These are phyloP conservation scores for Lunularia cruciata DNA, from an alignment of 225 moss, liverwort and hornwort species.

Conservation along the genomic window DNA sequence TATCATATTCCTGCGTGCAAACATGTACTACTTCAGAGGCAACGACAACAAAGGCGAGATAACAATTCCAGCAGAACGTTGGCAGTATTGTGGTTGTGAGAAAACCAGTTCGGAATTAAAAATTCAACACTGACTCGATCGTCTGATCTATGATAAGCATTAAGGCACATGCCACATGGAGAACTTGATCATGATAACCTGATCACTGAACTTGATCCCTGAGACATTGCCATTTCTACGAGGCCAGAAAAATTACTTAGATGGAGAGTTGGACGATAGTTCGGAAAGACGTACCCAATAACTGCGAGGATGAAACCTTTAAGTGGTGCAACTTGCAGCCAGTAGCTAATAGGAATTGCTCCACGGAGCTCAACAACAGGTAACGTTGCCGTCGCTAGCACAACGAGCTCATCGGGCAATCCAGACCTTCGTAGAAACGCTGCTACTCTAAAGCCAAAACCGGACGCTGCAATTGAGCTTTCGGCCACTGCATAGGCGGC, in stretches of 20 bases:
- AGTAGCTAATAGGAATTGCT: conserved; percentile 90
- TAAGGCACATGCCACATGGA: neutral
- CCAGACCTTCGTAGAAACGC: conserved; percentile 75
- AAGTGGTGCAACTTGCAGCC: conserved; percentile 74
- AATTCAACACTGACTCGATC: too few species aligned
- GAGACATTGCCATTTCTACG: neutral
- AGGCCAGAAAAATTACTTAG: neutral
- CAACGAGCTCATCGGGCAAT: conserved; percentile 78
- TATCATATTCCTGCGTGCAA: conserved; percentile 70
- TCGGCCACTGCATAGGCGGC: conserved; percentile 51
- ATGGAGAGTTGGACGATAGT: neutral
- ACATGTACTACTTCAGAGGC: neutral
- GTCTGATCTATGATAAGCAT: too few species aligned
- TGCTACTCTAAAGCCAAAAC: conserved; percentile 77
- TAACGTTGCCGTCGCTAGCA: conserved; percentile 69
- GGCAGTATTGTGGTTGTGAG: neutral
- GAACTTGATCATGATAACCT: neutral
- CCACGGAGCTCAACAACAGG: conserved; percentile 97
- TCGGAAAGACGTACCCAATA: conserved; percentile 46
- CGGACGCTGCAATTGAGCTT: conserved; percentile 77
- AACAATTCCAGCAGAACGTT: neutral
- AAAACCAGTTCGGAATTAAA: too few species aligned
- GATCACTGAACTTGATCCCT: neutral
- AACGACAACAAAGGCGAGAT: neutral
- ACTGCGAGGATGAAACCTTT: conserved; percentile 68